Percentiles rank a stretch among this genome's conserved stretches.
These are phyloP conservation scores for Rutstroemia sp. DNA, from an alignment of 2,329 filamentous ascomycete genomes.

Conservation along the genomic window DNA sequence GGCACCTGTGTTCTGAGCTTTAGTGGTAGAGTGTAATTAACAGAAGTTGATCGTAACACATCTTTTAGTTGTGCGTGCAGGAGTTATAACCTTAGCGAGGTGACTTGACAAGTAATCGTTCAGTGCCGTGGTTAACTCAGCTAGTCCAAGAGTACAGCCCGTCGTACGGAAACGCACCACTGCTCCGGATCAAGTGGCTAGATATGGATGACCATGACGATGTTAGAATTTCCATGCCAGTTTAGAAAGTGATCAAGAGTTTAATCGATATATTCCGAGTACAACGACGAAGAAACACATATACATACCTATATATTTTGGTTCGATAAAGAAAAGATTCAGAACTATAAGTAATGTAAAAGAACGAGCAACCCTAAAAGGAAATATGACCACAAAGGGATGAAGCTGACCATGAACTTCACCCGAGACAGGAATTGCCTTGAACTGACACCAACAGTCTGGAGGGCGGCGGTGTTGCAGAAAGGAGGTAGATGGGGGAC, in stretches of 20 bases:
- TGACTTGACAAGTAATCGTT: not conserved
- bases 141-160: not conserved
- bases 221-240: no score
- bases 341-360: conserved; percentile 39
- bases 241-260: no score
- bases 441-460: conserved; percentile 10
- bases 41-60: not conserved
- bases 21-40: not conserved
- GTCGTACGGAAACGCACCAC: not conserved
- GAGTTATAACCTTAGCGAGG: not conserved
- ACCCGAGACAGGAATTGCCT: not conserved
- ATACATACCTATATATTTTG: not conserved
- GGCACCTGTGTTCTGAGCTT: not conserved
- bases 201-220: no score
- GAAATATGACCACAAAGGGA: conserved; percentile 46
- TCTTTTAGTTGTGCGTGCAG: not conserved
- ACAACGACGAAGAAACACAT: not conserved
- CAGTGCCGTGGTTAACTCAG: not conserved
- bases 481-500: not conserved
- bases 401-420: conserved; percentile 29
- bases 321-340: conserved; percentile 38
- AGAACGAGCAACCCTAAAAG: conserved; percentile 40
- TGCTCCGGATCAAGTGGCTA: not conserved
- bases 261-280: no score
- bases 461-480: not conserved